Base-by-base conservation (phyloP, 257 asterid species). In the Forsythia suspensa region DNA sequence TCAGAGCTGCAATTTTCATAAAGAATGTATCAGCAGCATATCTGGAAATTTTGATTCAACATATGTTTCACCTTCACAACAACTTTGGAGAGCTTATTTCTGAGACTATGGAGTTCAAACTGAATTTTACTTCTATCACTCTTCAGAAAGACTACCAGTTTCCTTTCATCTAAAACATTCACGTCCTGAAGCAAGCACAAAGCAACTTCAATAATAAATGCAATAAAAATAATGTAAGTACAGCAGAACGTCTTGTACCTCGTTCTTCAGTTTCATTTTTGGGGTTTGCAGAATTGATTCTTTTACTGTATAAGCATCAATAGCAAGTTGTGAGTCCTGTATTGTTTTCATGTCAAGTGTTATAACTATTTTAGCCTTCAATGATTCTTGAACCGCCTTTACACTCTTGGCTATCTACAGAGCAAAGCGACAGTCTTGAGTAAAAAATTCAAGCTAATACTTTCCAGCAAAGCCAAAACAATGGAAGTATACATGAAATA, bases 341-440 rank as follows among this genome's bases (percentile, higher is more conserved):
- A 95, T 89, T 57, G 80, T 84, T 84, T 82, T 87, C 94, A 84
- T 83, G 83, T 95, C 97, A 74, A 95, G 98, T 65, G 91, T 85
- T 52, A 95, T 84, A 75, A 88, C 85, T 69, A 95, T 84, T 81
- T 94, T 83, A 66, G 92, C 97, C 61, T 20, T 39, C 78, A 95
- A 91, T 29, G 97, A 83, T 9, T 93, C 80, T 85, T 86, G 92
- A 68, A 89, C 90, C 78, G 89, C 83, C 89, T 89, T 93, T 75
- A 95, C 78, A 84, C 92, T 90, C 88, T 87, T 89, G 46, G 98
- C 98, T 42, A 95, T 92, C 99, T 95, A 78, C 73, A 82, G 70
- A 81, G 73, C 44, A 84, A 74, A 83, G 76, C 75, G 70, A 76
- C 38, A 59, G 73, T 82, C 21, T 29, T 29, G 44, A 65, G 57